These are phyloP conservation scores for Claviceps sp. DNA, from an alignment of 2,329 filamentous ascomycete species.

Conservation along the genomic window DNA sequence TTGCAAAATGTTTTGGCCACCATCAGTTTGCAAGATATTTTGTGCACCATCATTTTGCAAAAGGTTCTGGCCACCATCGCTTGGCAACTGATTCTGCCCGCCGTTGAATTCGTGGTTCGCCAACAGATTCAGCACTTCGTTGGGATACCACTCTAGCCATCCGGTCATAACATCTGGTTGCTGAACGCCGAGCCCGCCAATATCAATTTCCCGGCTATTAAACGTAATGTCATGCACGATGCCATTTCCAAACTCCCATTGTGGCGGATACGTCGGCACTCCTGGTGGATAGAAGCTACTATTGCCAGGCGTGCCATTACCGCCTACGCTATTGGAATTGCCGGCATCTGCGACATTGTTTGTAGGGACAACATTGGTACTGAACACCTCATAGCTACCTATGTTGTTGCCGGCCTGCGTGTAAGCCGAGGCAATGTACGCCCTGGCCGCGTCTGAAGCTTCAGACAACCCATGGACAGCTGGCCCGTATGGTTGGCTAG, in stretches of 20 bases:
- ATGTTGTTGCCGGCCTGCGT: constrained; percentile 29
- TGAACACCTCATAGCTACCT: constrained; percentile 24
- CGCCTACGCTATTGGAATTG: not conserved
- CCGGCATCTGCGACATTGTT: constrained; percentile 24
- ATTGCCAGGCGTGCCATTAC: not conserved
- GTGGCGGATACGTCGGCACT: constrained; percentile 16
- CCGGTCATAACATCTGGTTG: constrained; percentile 52
- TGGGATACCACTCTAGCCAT: constrained; percentile 63
- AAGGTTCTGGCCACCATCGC: not conserved
- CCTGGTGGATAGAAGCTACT: constrained; percentile 16
- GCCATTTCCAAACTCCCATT: constrained; percentile 19
- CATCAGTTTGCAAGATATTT: not conserved
- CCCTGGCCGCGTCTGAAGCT: constrained; percentile 17
- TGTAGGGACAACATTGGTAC: constrained; percentile 28
- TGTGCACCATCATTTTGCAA: not conserved
- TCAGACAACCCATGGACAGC: constrained; percentile 15
- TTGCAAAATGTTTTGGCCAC: not conserved
- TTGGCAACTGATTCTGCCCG: constrained; percentile 1
- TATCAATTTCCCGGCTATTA: constrained; percentile 65
- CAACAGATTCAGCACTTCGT: constrained; percentile 48
- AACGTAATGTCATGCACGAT: constrained; percentile 50
- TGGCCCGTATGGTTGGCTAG: constrained; percentile 11
- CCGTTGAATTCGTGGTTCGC: constrained; percentile 22
- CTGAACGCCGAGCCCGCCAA: constrained; percentile 46
- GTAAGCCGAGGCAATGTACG: constrained; percentile 22